Base-by-base conservation (phyloP, 345 rosid genomes). In the Microcos paniculata region DNA sequence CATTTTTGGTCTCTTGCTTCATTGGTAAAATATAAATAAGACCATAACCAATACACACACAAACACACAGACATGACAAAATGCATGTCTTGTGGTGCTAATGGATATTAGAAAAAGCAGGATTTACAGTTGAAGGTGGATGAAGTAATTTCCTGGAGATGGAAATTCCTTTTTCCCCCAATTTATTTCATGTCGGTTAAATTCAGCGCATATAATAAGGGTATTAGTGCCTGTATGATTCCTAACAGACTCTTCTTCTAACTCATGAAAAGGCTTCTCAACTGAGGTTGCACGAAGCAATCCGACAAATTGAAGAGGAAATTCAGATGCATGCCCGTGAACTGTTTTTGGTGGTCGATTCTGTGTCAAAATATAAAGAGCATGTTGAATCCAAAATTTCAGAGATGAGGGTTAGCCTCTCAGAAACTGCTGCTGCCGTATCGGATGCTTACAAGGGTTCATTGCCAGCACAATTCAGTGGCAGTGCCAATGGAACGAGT, bases 341-440 rank as follows among this genome's bases (percentile, higher is more conserved):
- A 69, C 93, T 94, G 24, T 88, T 91, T 67, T 64, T 75, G 55
- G 43, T 90, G 70, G 84, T 90, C 15, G 98, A 91, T 86, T 77
- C 86, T 15, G 79, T 93, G 31, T 90, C 94, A 4, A 87, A 85
- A 75, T 87, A 84, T 80, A 92, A 94, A 77, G 93, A 92, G 78
- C 82, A 84, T 43, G 75, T 85, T 73, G 90, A 84, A 65, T 83
- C 85, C 24, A 91, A 83, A 77, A 85, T 93, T 56, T 76, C 83
- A 0, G 89, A 82, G 78, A 85, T 89, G 80, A 90, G 78, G 77
- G 79, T n/a, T 38, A 61, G 78, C 79, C 85, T 90, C 52, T 82
- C 87, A 1, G 88, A 90, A 61, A 84, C 94, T 2, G 93, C 82
- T 0, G 74, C 3, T 26, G 75, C 84, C 19, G 76, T 95, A 42